These are phyloP conservation scores for Lentinula lateritia DNA, from an alignment of 768 basidiomycete species.

Conservation along the genomic window DNA sequence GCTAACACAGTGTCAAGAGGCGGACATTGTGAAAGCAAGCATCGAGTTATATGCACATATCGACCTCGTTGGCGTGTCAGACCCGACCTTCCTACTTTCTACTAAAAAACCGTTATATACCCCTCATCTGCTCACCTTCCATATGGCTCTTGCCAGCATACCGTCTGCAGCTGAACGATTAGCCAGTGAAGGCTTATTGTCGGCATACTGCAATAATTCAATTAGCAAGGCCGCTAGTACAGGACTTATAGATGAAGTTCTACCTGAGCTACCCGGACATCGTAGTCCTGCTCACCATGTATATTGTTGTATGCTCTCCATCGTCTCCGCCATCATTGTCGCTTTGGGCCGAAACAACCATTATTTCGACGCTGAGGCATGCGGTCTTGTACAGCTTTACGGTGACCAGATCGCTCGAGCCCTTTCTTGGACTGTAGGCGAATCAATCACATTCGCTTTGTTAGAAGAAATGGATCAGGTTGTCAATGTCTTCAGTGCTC, in stretches of 20 bases:
- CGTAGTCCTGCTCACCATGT: slow-evolving; percentile 74
- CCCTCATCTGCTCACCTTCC: slow-evolving; percentile 78
- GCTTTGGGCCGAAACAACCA: slow-evolving; percentile 61
- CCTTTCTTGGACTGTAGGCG: slow-evolving; percentile 78
- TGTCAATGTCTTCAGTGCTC: slow-evolving; percentile 70
- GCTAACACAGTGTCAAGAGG: slow-evolving; percentile 78
- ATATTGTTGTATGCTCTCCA: slow-evolving; percentile 81
- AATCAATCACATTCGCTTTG: slow-evolving; percentile 67
- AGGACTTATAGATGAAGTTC: slow-evolving; percentile 60
- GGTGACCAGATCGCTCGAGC: slow-evolving; percentile 74
- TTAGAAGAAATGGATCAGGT: slow-evolving; percentile 83
- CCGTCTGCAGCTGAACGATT: slow-evolving; percentile 78
- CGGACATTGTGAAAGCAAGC: slow-evolving; percentile 70
- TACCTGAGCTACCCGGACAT: slow-evolving; percentile 69
- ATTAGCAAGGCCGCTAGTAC: slow-evolving; percentile 73
- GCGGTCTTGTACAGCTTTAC: slow-evolving; percentile 81
- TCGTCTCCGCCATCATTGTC: slow-evolving; percentile 67
- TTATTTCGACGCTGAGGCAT: slow-evolving; percentile 80
- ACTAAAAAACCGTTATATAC: slow-evolving; percentile 68
- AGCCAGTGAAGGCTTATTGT: slow-evolving; percentile 75
- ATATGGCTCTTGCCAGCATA: slow-evolving; percentile 76
- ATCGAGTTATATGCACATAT: slow-evolving; percentile 66
- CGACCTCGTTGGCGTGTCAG: slow-evolving; percentile 66
- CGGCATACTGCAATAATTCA: slow-evolving; percentile 79
- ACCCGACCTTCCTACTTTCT: slow-evolving; percentile 54